These are phyloP conservation scores for Nicotiana attenuata DNA, from an alignment of 257 asterid species.

Conservation along the genomic window DNA sequence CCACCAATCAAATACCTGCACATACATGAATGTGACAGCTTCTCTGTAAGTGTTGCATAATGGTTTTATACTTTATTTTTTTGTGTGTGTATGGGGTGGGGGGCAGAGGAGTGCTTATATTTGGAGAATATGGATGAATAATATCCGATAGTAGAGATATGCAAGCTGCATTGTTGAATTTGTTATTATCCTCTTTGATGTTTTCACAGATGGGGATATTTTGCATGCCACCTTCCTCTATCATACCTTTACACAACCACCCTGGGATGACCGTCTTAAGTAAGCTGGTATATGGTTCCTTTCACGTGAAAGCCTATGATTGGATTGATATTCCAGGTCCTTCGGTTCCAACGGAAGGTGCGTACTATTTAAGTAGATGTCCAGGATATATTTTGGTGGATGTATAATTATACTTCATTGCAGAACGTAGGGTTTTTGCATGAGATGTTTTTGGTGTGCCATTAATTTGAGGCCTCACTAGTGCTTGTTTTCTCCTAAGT, in stretches of 20 bases:
- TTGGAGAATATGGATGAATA: constrained; percentile 14
- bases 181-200: background rate
- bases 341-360: constrained; percentile 74
- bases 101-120: background rate
- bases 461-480: background rate
- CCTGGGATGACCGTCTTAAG: constrained; percentile 99
- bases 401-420: background rate
- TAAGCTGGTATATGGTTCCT: constrained; percentile 90
- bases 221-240: constrained; percentile 90
- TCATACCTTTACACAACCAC: constrained; percentile 97
- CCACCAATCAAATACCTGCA: constrained; percentile 85
- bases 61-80: constrained; percentile 5
- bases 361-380: constrained; percentile 12
- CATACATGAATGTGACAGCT: constrained; percentile 79
- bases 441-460: background rate
- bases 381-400: background rate
- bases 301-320: constrained; percentile 83
- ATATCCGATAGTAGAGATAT: background rate
- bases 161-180: background rate
- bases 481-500: background rate
- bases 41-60: constrained; percentile 59
- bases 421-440: background rate
- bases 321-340: constrained; percentile 76
- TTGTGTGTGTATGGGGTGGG: background rate
- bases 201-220: constrained; percentile 90